Percentiles rank a stretch among this genome's conserved stretches.
Evolutionary conservation across 2,329 filamentous ascomycete species (phyloP).

Genomic region (Fusarium sp.): DNA sequence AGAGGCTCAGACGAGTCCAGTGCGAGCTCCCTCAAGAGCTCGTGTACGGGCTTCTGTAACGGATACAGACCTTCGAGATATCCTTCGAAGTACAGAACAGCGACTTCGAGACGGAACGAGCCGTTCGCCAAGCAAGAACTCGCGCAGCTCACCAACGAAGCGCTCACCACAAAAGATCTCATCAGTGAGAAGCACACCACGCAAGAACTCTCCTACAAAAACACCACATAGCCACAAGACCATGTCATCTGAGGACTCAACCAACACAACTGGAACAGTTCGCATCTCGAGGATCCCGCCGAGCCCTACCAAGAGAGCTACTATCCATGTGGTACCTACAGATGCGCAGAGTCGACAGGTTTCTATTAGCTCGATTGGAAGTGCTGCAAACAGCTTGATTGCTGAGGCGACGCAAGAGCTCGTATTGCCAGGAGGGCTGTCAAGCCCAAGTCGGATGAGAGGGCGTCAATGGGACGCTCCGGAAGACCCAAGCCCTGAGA

Average conservation of each 20-base stretch:
- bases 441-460: constrained; percentile 59
- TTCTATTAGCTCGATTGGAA: constrained; percentile 50
- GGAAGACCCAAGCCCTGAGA: constrained; percentile 3
- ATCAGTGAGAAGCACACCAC: constrained; percentile 41
- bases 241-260: constrained; percentile 35
- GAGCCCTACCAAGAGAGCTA: constrained; percentile 48
- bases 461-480: constrained; percentile 45
- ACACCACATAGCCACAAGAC: constrained; percentile 49
- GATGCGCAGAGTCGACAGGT: constrained; percentile 41
- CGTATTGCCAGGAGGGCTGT: constrained; percentile 52
- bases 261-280: constrained; percentile 38
- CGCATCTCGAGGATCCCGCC: constrained; percentile 36
- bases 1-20: constrained; percentile 16
- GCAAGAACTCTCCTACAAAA: constrained; percentile 44
- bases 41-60: constrained; percentile 47
- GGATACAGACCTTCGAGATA: constrained; percentile 63
- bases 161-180: constrained; percentile 32
- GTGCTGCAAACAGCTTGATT: constrained; percentile 57
- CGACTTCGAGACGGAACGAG: constrained; percentile 57
- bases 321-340: constrained; percentile 32
- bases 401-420: constrained; percentile 52
- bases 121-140: constrained; percentile 49
- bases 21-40: constrained; percentile 30
- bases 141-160: constrained; percentile 36
- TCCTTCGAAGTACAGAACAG: constrained; percentile 65